Conservation (phyloP, 2,329 filamentous ascomycete genomes). For the Cryoendolithus antarcticus region DNA sequence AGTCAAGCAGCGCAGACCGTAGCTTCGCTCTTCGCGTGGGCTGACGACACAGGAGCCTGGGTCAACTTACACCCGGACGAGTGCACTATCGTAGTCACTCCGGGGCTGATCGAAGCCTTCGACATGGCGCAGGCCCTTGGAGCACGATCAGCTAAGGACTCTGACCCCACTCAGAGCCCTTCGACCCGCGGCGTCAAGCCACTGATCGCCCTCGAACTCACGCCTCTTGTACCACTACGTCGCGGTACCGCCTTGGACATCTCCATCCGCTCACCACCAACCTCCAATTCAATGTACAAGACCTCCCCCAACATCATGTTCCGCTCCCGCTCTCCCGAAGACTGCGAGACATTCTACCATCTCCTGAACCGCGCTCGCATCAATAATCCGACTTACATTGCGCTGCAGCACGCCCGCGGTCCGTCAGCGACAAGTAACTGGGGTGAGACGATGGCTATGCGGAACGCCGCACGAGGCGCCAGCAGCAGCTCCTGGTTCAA, state of each 20-base stretch:
- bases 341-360: conserved; percentile 71
- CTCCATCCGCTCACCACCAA: conserved; percentile 79
- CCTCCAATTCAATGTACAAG: conserved; percentile 55
- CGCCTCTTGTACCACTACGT: conserved; percentile 77
- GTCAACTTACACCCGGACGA: conserved; percentile 49
- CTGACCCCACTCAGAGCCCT: conserved; percentile 28
- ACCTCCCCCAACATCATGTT: conserved; percentile 76
- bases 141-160: conserved; percentile 20
- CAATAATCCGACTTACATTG: conserved; percentile 82
- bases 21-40: conserved; percentile 51
- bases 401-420: conserved; percentile 61
- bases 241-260: conserved; percentile 89
- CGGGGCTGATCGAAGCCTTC: conserved; percentile 53
- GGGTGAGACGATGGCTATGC: conserved; percentile 41
- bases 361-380: conserved; percentile 81
- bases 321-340: conserved; percentile 61
- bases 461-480: conserved; percentile 30
- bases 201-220: conserved; percentile 66
- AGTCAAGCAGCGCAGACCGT: conserved; percentile 42
- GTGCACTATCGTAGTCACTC: conserved; percentile 50
- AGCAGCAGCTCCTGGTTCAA: conserved; percentile 37
- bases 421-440: conserved; percentile 34
- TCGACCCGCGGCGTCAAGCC: conserved; percentile 32
- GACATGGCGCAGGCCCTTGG: conserved; percentile 35
- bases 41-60: conserved; percentile 46